phyloP scores from a whole-genome alignment of 2,329 filamentous ascomycete genomes.

The Ceratocystis variospora region DNA sequence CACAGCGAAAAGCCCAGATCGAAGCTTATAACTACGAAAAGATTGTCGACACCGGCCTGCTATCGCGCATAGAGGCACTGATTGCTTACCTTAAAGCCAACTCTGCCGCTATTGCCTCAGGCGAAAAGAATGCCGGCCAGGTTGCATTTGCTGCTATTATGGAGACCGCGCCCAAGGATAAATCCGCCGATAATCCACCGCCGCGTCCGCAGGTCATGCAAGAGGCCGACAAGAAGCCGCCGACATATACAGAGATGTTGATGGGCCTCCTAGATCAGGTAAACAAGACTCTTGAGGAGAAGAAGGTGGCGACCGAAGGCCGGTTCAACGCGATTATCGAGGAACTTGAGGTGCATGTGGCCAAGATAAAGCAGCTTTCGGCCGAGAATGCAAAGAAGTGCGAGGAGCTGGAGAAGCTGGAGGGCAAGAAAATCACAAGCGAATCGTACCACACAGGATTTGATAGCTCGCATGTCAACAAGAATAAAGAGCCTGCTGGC shows the following conservation, averaged over 20 bases:
- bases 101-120: constrained; percentile 38
- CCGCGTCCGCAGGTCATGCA: constrained; percentile 68
- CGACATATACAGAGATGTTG: constrained; percentile 95
- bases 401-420: constrained; percentile 69
- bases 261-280: constrained; percentile 89
- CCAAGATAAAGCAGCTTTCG: constrained; percentile 67
- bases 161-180: constrained; percentile 54
- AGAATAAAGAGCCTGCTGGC: constrained; percentile 33
- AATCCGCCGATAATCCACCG: constrained; percentile 61
- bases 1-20: constrained; percentile 76
- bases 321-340: constrained; percentile 62
- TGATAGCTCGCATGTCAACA: constrained; percentile 68
- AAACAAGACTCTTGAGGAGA: constrained; percentile 68
- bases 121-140: constrained; percentile 56
- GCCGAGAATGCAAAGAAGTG: constrained; percentile 60
- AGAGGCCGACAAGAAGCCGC: constrained; percentile 55
- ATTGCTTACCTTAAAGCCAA: constrained; percentile 62
- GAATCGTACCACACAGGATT: constrained; percentile 82
- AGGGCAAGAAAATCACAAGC: constrained; percentile 83
- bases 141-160: constrained; percentile 82
- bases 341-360: constrained; percentile 62
- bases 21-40: constrained; percentile 84
- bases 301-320: constrained; percentile 47
- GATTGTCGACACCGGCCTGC: constrained; percentile 80
- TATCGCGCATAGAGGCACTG: constrained; percentile 68